phyloP scores from a whole-genome alignment of 106 monocot genomes.

The Dioscorea dumetorum region DNA sequence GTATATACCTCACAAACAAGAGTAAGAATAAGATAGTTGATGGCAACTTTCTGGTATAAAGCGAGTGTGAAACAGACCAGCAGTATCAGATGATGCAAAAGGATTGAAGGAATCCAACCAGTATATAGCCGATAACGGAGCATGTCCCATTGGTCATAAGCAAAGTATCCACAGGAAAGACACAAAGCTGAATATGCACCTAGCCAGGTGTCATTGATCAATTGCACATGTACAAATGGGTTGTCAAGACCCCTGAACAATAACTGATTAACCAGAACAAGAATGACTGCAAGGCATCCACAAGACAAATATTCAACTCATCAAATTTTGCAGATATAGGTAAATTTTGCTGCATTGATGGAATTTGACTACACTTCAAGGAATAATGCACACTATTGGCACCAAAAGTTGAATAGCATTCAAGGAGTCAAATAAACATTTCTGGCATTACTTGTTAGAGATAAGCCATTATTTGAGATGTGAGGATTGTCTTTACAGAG shows the following conservation, averaged over 20 bases:
- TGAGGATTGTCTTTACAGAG: too few relatives aligned
- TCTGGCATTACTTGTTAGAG: too few relatives aligned
- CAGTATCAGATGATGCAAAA: conserved; percentile 84
- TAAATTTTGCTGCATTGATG: too few relatives aligned
- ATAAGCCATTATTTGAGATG: too few relatives aligned
- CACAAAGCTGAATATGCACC: conserved; percentile 83
- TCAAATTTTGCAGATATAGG: too few relatives aligned
- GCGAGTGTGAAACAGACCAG: conserved; percentile 91
- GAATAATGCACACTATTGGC: too few relatives aligned
- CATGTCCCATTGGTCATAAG: conserved; percentile 97
- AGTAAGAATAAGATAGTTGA: conserved; percentile 91
- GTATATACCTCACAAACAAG: conserved; percentile 87
- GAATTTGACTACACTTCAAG: too few relatives aligned
- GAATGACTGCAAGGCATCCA: conserved; percentile 50
- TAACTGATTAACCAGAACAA: conserved; percentile 65
- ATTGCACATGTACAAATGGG: conserved; percentile 67
- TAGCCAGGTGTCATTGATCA: conserved; percentile 65
- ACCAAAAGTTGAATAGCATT: too few relatives aligned
- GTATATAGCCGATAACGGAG: conserved; percentile 75
- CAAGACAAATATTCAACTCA: background rate
- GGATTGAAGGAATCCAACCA: conserved; percentile 85
- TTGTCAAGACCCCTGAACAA: conserved; percentile 26
- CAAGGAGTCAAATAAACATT: too few relatives aligned
- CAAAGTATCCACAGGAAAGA: conserved; percentile 97
- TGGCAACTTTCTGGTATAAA: conserved; percentile 73